A percentile compares a stretch with the other conserved stretches of the same genome.
phyloP scores from a whole-genome alignment of 768 basidiomycete species.

The Saitozyma sp. region DNA sequence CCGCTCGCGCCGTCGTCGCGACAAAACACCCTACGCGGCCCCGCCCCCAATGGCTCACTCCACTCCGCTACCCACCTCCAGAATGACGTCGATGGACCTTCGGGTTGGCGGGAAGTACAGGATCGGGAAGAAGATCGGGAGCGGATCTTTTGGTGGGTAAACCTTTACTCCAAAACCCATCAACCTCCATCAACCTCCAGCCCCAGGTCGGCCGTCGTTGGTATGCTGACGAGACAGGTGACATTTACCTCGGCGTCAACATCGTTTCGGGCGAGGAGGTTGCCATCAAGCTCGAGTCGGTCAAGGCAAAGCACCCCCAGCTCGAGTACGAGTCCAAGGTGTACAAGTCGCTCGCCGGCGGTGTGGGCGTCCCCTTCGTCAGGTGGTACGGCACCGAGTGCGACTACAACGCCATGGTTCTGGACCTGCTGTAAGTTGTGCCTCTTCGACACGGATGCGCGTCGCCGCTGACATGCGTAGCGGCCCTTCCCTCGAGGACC shows the following conservation, averaged over 20 bases:
- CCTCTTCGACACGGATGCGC: too few relatives aligned
- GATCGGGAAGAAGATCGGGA: slow-evolving; percentile 98
- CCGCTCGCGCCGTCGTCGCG: background rate
- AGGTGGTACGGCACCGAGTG: slow-evolving; percentile 92
- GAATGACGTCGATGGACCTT: slow-evolving; percentile 49
- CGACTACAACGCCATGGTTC: slow-evolving; percentile 99
- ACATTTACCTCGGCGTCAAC: slow-evolving; percentile 99
- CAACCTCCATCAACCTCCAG: too few relatives aligned
- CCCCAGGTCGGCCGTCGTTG: too few relatives aligned
- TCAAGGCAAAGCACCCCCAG: slow-evolving; percentile 99
- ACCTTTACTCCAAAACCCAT: too few relatives aligned
- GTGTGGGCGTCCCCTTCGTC: slow-evolving; percentile 85
- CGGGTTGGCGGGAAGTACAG: slow-evolving; percentile 67
- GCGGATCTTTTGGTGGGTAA: slow-evolving; percentile 98
- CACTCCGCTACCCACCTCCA: slow-evolving; percentile 5
- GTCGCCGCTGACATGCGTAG: slow-evolving; percentile 11
- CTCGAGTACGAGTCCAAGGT: slow-evolving; percentile 87
- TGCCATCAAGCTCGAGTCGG: slow-evolving; percentile 99
- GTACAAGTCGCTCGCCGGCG: slow-evolving; percentile 87
- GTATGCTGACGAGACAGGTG: slow-evolving; percentile 61
- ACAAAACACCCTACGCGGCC: background rate
- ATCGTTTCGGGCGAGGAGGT: slow-evolving; percentile 99
- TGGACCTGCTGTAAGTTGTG: slow-evolving; percentile 72
- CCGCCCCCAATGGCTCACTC: background rate
- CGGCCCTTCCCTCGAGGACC: slow-evolving; percentile 55